Percentiles rank a stretch among this genome's conserved stretches.
Evolutionary conservation across 805 yeast species (phyloP).

Genomic region (Debaryomyces tyrocola): DNA sequence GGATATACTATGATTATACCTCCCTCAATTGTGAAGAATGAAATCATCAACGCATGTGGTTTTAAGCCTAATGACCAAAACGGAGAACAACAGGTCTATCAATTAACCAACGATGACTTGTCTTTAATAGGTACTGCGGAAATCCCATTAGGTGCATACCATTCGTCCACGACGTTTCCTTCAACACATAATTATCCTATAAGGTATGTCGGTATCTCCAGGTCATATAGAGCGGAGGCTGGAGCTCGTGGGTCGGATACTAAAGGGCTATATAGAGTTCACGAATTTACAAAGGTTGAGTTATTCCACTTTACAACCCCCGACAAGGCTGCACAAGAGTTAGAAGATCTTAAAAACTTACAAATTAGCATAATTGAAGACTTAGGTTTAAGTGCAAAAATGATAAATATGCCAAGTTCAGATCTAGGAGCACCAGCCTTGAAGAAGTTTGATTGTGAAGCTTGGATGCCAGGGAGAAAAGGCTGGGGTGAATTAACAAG

Average conservation of each 20-base stretch:
- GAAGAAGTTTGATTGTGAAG: slow-evolving; percentile 91
- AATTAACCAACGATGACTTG: slow-evolving; percentile 50
- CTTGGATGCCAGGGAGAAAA: slow-evolving; percentile 97
- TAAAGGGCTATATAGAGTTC: slow-evolving; percentile 89
- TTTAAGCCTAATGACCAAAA: slow-evolving; percentile 90
- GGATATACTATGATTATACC: slow-evolving; percentile 78
- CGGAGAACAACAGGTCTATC: slow-evolving; percentile 82
- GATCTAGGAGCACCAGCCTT: slow-evolving; percentile 94
- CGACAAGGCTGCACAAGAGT: slow-evolving; percentile 46
- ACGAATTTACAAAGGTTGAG: slow-evolving; percentile 95
- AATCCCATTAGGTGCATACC: slow-evolving; percentile 84
- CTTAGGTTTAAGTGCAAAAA: slow-evolving; percentile 77
- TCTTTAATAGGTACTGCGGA: slow-evolving; percentile 95
- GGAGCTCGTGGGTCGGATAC: slow-evolving; percentile 95
- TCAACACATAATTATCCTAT: slow-evolving; percentile 46
- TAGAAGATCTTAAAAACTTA: slow-evolving; percentile 59
- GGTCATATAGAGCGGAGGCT: slow-evolving; percentile 94
- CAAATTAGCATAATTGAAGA: slow-evolving; percentile 65
- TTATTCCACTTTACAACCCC: slow-evolving; percentile 70
- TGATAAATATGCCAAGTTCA: slow-evolving; percentile 83
- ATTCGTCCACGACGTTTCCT: slow-evolving; percentile 50
- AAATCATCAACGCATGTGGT: slow-evolving; percentile 85
- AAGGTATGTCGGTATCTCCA: slow-evolving; percentile 73
- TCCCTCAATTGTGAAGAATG: slow-evolving; percentile 81
- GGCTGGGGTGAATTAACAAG: slow-evolving; percentile 92